A percentile compares a stretch with the other conserved stretches of the same genome.
phyloP scores from a whole-genome alignment of 1,284 basidiomycete species.

The Blastosporella zonata region DNA sequence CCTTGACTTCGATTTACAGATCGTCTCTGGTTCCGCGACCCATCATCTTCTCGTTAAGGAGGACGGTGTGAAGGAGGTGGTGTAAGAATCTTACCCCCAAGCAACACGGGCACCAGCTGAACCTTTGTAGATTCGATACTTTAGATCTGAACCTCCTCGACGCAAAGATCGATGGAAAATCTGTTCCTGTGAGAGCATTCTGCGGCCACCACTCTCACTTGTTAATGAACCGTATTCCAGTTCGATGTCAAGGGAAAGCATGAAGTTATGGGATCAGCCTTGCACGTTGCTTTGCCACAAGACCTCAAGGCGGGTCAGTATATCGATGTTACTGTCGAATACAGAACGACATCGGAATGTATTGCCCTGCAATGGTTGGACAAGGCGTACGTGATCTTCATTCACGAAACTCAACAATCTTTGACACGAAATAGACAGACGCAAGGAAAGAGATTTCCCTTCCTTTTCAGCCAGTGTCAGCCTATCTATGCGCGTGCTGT shows the following conservation, averaged over 20 bases:
- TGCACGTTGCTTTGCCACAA: slow-evolving; percentile 50
- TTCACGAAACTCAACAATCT: too few species aligned
- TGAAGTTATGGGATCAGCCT: slow-evolving; percentile 70
- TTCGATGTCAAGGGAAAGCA: slow-evolving; percentile 54
- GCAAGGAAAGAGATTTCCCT: slow-evolving; percentile 82
- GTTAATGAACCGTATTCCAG: slow-evolving; percentile 30
- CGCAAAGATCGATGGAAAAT: slow-evolving; percentile 55
- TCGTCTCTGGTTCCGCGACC: slow-evolving; percentile 71
- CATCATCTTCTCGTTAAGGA: slow-evolving; percentile 63
- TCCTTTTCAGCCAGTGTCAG: slow-evolving; percentile 93
- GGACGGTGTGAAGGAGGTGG: slow-evolving; percentile 61
- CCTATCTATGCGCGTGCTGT: slow-evolving; percentile 86
- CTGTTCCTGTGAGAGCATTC: slow-evolving; percentile 41
- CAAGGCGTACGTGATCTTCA: slow-evolving; percentile 60
- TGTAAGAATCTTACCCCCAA: slow-evolving; percentile 37
- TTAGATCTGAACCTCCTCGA: slow-evolving; percentile 64
- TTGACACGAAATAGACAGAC: too few species aligned
- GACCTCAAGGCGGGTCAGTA: slow-evolving; percentile 40
- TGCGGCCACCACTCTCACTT: slow-evolving; percentile 1
- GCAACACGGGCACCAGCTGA: background rate
- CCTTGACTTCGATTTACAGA: slow-evolving; percentile 71
- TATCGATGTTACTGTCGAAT: slow-evolving; percentile 60
- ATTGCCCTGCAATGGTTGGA: slow-evolving; percentile 94
- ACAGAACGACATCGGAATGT: slow-evolving; percentile 75
- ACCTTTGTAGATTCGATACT: slow-evolving; percentile 67